A percentile compares a stretch with the other conserved stretches of the same genome.
phyloP scores from a whole-genome alignment of 2,329 filamentous ascomycete genomes.

The Phaeophleospora eucalypticola region DNA sequence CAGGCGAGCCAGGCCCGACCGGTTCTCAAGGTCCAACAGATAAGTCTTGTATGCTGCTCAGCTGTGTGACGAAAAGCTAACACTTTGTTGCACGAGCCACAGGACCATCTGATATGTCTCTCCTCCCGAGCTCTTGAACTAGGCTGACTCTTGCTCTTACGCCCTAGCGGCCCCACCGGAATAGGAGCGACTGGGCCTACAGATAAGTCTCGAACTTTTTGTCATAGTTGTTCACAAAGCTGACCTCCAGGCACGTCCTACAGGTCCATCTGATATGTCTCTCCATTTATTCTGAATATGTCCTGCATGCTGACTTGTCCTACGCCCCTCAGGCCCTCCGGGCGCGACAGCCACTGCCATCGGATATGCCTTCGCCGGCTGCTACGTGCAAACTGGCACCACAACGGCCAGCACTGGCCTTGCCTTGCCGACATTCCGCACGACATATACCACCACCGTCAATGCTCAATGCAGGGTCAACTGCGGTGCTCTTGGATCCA shows the following conservation, averaged over 20 bases:
- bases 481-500: slow-evolving; percentile 14
- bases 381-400: slow-evolving; percentile 28
- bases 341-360: slow-evolving; percentile 10
- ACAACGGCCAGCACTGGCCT: slow-evolving; percentile 20
- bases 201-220: too few relatives aligned
- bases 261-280: neutral
- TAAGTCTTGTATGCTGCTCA: too few relatives aligned
- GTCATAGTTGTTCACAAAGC: neutral
- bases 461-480: slow-evolving; percentile 21
- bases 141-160: too few relatives aligned
- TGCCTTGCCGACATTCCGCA: slow-evolving; percentile 21
- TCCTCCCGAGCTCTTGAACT: too few relatives aligned
- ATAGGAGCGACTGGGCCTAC: too few relatives aligned
- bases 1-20: too few relatives aligned
- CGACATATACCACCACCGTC: slow-evolving; percentile 18
- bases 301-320: neutral
- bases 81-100: too few relatives aligned
- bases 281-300: neutral
- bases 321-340: slow-evolving; percentile 6
- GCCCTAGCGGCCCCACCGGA: too few relatives aligned
- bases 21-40: too few relatives aligned
- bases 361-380: slow-evolving; percentile 28
- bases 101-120: too few relatives aligned
- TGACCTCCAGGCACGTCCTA: neutral
- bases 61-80: too few relatives aligned